Evolutionary conservation across 495 filamentous ascomycete species (phyloP), one percentile per base, ranked within the genome.

Genomic region (Aspergillus ellipticus): DNA sequence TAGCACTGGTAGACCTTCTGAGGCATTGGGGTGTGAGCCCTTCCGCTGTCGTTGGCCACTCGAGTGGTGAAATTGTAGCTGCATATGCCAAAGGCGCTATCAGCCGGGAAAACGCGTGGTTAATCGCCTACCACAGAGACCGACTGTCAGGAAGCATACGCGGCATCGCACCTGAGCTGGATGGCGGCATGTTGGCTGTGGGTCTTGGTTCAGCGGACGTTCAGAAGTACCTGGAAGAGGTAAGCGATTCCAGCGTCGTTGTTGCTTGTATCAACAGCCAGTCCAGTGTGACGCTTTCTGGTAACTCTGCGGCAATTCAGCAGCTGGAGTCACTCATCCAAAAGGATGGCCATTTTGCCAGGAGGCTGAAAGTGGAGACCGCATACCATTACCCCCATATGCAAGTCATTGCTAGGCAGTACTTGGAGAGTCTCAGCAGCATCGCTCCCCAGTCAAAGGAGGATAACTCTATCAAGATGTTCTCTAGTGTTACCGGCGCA

Each of bases 191-290:
- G 80, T 49, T 78, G 31, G 73, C 75, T 0, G 65, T 8, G n/a
- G 17, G 3, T 9, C 5, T 45, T 4, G 10, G 42, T 20, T 7
- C 4, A 19, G 21, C n/a, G 17, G 21, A 21, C 17, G 10, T 11
- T 7, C 2, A 10, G 4, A 4, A 2, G 3, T 45, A 19, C 21
- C 10, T 21, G 5, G 21, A 22, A 9, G 22, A 8, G 7, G 42
- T 11, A 11, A 21, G 16, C 20, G 6, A 31, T 22, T 5, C 33
- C 4, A 10, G n/a, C 8, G 20, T 73, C 61, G 39, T 69, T 33
- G 71, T 83, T 42, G 79, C 75, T 22, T 82, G 77, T 55, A 49
- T 76, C 56, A 85, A 85, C 61, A 79, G 76, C 54, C 80, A 79
- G 1, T 65, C 61, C 6, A 82, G 74, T 41, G 67, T 77, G 11